Evolutionary conservation across 2,329 filamentous ascomycete species (phyloP).

Genomic region (Alternaria ventricosa): DNA sequence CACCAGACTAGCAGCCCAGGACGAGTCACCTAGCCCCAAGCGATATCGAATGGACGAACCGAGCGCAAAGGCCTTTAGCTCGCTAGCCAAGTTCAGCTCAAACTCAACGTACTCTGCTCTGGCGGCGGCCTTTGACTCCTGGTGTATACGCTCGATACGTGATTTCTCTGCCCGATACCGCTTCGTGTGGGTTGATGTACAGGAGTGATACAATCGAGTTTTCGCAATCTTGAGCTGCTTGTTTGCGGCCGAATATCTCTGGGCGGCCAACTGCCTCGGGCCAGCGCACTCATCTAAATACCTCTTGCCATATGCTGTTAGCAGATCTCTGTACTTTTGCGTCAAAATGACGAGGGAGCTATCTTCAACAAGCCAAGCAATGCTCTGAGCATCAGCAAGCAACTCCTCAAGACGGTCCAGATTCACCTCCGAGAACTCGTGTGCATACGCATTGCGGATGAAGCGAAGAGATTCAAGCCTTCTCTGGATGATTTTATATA

Average conservation of each 20-base stretch:
- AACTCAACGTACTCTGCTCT: neutral
- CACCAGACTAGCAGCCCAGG: neutral
- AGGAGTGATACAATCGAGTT: neutral
- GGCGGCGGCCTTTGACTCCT: neutral
- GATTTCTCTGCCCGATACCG: neutral
- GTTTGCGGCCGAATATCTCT: neutral
- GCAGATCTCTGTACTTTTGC: neutral
- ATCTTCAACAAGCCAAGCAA: neutral
- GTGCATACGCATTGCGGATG: conserved; percentile 4
- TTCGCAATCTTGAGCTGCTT: neutral
- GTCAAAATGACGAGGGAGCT: neutral
- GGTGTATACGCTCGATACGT: neutral
- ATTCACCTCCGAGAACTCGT: neutral
- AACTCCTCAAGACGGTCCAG: neutral
- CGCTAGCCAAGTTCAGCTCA: neutral
- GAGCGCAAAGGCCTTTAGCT: neutral
- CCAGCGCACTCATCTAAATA: neutral
- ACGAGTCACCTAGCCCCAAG: neutral
- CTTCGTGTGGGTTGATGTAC: neutral
- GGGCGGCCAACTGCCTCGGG: neutral
- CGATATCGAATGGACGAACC: neutral
- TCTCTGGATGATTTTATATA: neutral
- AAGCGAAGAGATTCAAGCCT: neutral
- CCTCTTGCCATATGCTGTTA: neutral
- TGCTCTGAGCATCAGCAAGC: neutral